These are phyloP conservation scores for Sonneratia caseolaris DNA, from an alignment of 345 rosid genomes.

Conservation along the genomic window DNA sequence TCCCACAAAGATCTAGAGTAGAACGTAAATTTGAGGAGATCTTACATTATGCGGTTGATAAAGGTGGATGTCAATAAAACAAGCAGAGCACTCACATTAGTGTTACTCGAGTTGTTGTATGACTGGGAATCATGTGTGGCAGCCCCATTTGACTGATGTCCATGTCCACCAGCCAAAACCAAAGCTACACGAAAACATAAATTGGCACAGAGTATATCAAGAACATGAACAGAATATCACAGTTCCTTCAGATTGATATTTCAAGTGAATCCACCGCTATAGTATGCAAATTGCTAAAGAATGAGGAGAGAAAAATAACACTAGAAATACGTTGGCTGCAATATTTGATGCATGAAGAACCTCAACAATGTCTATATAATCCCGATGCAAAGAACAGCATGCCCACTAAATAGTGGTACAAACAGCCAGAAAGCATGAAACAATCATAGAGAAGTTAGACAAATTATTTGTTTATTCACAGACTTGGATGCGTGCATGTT, in stretches of 20 bases:
- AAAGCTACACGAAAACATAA: constrained; percentile 37
- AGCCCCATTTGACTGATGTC: constrained; percentile 60
- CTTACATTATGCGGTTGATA: background rate
- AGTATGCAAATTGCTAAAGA: background rate
- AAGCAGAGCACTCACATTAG: constrained; percentile 55
- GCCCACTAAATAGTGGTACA: background rate
- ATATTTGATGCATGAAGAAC: background rate
- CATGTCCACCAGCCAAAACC: constrained; percentile 83
- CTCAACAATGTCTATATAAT: background rate
- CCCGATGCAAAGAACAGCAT: background rate
- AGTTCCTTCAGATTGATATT: too few relatives aligned
- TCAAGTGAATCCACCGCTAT: background rate
- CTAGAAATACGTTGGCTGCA: background rate
- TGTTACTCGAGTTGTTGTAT: constrained; percentile 60
- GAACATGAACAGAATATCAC: background rate
- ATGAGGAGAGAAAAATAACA: background rate
- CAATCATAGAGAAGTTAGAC: background rate
- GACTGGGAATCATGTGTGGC: constrained; percentile 47
- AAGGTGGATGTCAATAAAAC: background rate
- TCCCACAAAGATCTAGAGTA: constrained; percentile 76
- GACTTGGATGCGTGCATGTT: too few relatives aligned
- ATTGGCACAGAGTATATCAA: constrained; percentile 5
- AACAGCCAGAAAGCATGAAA: background rate
- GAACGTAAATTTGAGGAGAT: constrained; percentile 9
- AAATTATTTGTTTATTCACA: background rate